These are phyloP conservation scores for Carnegiea gigantea DNA, from an alignment of 179 eudicot species.

Conservation along the genomic window DNA sequence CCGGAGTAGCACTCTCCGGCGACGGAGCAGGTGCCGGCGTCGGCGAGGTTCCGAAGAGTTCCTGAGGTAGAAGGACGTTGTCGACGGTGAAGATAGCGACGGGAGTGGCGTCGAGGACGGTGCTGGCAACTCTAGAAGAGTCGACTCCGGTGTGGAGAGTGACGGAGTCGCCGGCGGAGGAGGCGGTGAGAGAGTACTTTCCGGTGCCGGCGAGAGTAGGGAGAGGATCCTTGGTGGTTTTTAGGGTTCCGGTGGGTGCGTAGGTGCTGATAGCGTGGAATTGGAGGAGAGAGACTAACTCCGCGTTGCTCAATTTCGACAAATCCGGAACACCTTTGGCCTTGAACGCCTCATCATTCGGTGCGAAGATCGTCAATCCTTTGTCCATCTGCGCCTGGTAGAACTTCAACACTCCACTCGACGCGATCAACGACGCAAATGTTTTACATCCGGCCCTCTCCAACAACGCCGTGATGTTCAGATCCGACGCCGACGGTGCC, in stretches of 20 bases:
- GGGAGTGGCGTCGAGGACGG: conserved; percentile 65
- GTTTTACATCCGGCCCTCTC: conserved; percentile 78
- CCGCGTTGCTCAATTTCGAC: conserved; percentile 50
- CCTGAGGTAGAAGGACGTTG: conserved; percentile 57
- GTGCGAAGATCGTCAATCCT: conserved; percentile 78
- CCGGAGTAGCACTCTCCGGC: conserved; percentile 43
- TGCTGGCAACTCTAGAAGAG: conserved; percentile 54
- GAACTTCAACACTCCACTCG: conserved; percentile 49
- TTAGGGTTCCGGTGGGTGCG: conserved; percentile 63
- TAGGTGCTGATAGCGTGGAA: conserved; percentile 63
- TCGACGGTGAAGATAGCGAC: conserved; percentile 69
- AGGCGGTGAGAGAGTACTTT: conserved; percentile 46
- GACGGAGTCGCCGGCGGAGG: conserved; percentile 65
- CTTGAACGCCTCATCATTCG: conserved; percentile 73
- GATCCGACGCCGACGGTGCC: conserved; percentile 47
- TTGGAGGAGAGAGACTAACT: conserved; percentile 56
- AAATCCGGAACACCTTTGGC: conserved; percentile 58
- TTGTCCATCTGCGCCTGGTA: conserved; percentile 41
- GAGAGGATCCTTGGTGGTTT: conserved; percentile 40
- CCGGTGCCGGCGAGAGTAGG: conserved; percentile 69
- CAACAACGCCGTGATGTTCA: conserved; percentile 48
- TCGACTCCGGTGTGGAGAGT: conserved; percentile 59
- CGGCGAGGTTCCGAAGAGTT: conserved; percentile 55
- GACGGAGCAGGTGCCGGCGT: conserved; percentile 52
- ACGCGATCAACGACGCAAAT: conserved; percentile 40